Conservation (phyloP, 495 filamentous ascomycete genomes). For the Hyaloscypha finlandica region DNA sequence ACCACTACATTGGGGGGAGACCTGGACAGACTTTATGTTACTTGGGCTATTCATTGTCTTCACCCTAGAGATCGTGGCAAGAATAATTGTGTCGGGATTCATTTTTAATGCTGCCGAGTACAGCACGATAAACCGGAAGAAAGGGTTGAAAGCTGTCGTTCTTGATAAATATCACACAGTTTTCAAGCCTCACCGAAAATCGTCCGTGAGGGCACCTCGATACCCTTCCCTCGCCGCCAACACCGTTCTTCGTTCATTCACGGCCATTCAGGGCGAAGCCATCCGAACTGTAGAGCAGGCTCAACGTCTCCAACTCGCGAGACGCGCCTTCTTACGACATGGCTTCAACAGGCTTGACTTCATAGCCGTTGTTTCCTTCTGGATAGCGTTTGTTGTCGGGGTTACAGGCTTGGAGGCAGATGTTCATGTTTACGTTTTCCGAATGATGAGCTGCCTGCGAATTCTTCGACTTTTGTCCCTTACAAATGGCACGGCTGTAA, state of each 20-base stretch:
- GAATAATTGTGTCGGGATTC: conserved; percentile 89
- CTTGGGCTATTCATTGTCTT: conserved; percentile 88
- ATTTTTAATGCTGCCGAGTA: conserved; percentile 86
- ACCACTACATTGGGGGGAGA: conserved; percentile 61
- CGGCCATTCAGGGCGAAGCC: conserved; percentile 61
- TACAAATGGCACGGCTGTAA: conserved; percentile 79
- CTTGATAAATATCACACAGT: conserved; percentile 72
- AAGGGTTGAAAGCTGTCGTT: conserved; percentile 72
- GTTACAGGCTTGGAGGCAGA: conserved; percentile 64
- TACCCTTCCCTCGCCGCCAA: conserved; percentile 46
- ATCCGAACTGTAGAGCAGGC: conserved; percentile 62
- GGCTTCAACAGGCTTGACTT: conserved; percentile 96
- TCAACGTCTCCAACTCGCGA: conserved; percentile 79
- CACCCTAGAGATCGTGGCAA: conserved; percentile 78
- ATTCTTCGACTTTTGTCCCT: conserved; percentile 86
- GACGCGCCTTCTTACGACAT: conserved; percentile 90
- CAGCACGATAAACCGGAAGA: conserved; percentile 72
- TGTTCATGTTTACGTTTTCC: conserved; percentile 82
- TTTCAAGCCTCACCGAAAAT: conserved; percentile 58
- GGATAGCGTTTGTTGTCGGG: conserved; percentile 80
- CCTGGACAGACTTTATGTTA: conserved; percentile 74
- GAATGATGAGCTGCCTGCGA: conserved; percentile 92
- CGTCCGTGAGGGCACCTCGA: conserved; percentile 26
- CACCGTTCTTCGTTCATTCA: conserved; percentile 83
- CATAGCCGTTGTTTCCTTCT: conserved; percentile 92